Evolutionary conservation across 176 grass and related monocot species (phyloP).

Genomic region (Musa schizocarpa): DNA sequence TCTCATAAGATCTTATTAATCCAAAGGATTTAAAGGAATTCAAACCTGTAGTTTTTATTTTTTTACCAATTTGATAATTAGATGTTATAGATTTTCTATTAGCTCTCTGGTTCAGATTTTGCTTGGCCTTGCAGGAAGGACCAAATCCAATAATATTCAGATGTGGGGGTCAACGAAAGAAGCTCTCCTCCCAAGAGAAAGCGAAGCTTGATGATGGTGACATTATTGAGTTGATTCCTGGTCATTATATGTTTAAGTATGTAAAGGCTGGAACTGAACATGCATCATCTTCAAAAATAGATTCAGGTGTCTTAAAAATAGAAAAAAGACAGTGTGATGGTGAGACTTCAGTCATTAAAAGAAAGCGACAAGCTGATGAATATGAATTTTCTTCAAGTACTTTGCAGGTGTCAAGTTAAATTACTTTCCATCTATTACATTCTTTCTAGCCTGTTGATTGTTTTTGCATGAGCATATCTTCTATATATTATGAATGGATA

Average conservation of each 20-base stretch:
- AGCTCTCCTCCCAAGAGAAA: slow-evolving; percentile 54
- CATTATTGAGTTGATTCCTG: slow-evolving; percentile 76
- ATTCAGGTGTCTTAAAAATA: slow-evolving; percentile 31
- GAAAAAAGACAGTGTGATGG: slow-evolving; percentile 54
- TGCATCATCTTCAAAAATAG: slow-evolving; percentile 17
- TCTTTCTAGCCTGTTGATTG: background rate
- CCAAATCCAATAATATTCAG: slow-evolving; percentile 62
- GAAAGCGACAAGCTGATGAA: slow-evolving; percentile 50
- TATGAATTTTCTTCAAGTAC: slow-evolving; percentile 57
- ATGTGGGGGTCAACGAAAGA: slow-evolving; percentile 49
- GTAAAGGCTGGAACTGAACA: slow-evolving; percentile 24
- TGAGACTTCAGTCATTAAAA: slow-evolving; percentile 33
- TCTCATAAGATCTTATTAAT: background rate
- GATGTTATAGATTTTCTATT: background rate
- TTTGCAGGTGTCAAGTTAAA: slow-evolving; percentile 35
- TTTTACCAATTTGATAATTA: background rate
- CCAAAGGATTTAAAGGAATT: background rate
- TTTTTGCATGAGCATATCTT: background rate
- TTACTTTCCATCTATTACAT: background rate
- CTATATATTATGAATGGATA: background rate
- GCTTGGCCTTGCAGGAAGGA: slow-evolving; percentile 50
- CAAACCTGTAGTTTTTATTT: background rate
- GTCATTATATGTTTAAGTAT: slow-evolving; percentile 58
- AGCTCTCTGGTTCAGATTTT: background rate
- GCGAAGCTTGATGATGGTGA: slow-evolving; percentile 49